Base-by-base conservation (phyloP, 306 rosid genomes). In the Pterocarpus santalinus region DNA sequence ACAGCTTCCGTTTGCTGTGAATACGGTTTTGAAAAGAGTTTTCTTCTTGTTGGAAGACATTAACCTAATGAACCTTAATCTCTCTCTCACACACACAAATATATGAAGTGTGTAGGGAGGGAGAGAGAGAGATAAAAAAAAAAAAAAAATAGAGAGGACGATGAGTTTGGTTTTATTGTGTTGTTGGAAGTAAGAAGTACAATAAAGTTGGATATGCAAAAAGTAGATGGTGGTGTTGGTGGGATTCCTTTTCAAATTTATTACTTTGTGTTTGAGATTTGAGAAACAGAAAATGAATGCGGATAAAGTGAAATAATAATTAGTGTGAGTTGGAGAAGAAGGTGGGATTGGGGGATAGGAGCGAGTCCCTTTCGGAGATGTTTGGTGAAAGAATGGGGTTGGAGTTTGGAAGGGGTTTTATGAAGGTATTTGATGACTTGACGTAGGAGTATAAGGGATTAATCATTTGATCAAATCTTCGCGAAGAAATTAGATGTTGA, bases 11-110 rank as follows among this genome's bases (percentile, higher is more conserved):
- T 72, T 87, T 60, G 87, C 47, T 62, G 77, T 44, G 82, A 85
- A 84, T 4, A 90, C 22, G 14, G 88, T 80, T 79, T 75, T 77
- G 2, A 87, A 44, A 14, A 87, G 72, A 28, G 39, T 70, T 66
- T 76, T 89, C 70, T 76, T 90, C 66, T 84, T 87, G 39, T 60
- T 79, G 78, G 87, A 82, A 87, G 91, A 67, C 92, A 90, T 90
- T 33, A 76, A 67, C 71, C 36, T 76, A 1, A 55, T 33, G 15
- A 75, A 32, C 8, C 53, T 47, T 47, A 9, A 12, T 47, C 2
- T 9, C n/a, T 13, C 13, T 55, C 38, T 8, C 55, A 8, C 17
- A 72, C 55, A 34, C 6, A 55, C 1, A 34, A 7, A 71, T 10
- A 52, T 51, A 73, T 64, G 1, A 5, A 38, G 73, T 41, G 65